These are phyloP conservation scores for Vachellia collinsii DNA, from an alignment of 306 rosid genomes.

Conservation along the genomic window DNA sequence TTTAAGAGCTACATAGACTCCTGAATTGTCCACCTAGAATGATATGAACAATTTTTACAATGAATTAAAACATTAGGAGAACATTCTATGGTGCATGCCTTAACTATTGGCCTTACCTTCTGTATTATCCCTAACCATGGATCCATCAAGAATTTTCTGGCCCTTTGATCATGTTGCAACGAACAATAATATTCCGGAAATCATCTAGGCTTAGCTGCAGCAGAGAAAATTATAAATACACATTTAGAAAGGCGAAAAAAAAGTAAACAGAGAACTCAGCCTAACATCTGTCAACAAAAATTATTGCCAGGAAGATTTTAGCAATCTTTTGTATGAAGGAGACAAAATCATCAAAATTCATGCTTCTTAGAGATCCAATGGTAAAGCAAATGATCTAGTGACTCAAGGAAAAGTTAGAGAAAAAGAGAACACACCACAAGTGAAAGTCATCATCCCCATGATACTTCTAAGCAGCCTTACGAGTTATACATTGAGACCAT, in stretches of 20 bases:
- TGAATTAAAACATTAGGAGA: not conserved
- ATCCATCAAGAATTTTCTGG: conserved; percentile 43
- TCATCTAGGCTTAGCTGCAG: conserved; percentile 82
- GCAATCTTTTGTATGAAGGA: not conserved
- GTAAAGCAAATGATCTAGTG: not conserved
- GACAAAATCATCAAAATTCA: not conserved
- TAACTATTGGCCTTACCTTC: not conserved
- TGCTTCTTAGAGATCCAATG: not conserved
- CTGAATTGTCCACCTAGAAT: too few relatives aligned
- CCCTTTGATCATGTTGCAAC: conserved; percentile 78
- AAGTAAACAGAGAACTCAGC: not conserved
- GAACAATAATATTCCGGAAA: conserved; percentile 71
- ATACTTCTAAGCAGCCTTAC: conserved; percentile 14
- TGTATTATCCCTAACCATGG: not conserved
- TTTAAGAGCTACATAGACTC: too few relatives aligned
- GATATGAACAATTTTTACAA: too few relatives aligned
- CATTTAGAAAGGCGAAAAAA: not conserved
- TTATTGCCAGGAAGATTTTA: conserved; percentile 29
- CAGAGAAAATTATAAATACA: not conserved
- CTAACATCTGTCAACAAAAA: not conserved
- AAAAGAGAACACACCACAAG: not conserved
- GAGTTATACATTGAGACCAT: not conserved
- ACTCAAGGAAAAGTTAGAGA: not conserved
- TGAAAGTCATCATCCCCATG: not conserved
- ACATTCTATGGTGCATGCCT: not conserved